phyloP scores from a whole-genome alignment of 2,329 filamentous ascomycete genomes.

The Purpureocillium lavendulum region DNA sequence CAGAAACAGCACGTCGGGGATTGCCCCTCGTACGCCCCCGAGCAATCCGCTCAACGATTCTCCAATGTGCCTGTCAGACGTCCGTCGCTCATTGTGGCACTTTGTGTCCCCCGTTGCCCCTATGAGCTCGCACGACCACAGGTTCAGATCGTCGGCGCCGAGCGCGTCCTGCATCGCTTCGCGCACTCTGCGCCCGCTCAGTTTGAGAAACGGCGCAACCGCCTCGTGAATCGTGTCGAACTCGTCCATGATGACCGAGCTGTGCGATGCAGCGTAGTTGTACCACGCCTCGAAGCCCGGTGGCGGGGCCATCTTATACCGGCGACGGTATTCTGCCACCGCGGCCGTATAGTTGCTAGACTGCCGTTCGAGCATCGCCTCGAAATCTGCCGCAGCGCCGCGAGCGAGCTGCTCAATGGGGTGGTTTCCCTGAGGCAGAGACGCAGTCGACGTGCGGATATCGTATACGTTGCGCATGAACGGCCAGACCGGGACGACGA shows the following conservation, averaged over 20 bases:
- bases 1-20: constrained; percentile 32
- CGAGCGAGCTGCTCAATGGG: constrained; percentile 25
- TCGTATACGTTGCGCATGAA: constrained; percentile 18
- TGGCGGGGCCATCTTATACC: constrained; percentile 35
- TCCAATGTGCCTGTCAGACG: constrained; percentile 21
- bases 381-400: constrained; percentile 20
- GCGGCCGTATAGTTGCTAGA: constrained; percentile 28
- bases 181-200: constrained; percentile 25
- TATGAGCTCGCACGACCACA: constrained; percentile 28
- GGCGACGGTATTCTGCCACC: constrained; percentile 29
- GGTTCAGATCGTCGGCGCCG: constrained; percentile 18
- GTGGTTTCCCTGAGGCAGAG: constrained; percentile 13
- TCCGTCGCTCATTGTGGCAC: constrained; percentile 24
- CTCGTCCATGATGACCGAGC: constrained; percentile 40
- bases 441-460: constrained; percentile 9
- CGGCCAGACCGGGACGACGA: constrained; percentile 19
- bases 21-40: constrained; percentile 8
- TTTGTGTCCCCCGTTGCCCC: constrained; percentile 14
- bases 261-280: constrained; percentile 26
- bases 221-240: constrained; percentile 34
- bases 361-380: constrained; percentile 22
- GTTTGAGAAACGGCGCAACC: constrained; percentile 29
- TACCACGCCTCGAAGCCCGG: constrained; percentile 39
- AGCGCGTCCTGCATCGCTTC: constrained; percentile 14
- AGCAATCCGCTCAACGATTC: constrained; percentile 21